phyloP scores from a whole-genome alignment of 1,284 basidiomycete genomes.

The Pseudozyma sp. region DNA sequence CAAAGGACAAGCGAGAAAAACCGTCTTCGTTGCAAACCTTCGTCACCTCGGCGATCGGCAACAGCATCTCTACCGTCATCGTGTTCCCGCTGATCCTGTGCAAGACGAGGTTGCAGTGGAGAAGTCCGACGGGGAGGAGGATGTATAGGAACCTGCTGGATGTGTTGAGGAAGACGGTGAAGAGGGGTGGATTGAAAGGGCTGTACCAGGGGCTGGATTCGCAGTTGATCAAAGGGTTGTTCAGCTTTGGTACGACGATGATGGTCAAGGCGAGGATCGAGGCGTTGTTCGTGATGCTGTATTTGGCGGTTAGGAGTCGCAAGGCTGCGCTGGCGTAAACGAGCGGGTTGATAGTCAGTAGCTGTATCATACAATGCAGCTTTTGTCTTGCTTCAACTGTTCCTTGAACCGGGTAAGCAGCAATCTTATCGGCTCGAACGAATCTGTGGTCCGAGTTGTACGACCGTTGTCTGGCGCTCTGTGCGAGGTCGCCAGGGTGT shows the following conservation, averaged over 20 bases:
- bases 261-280: constrained; percentile 61
- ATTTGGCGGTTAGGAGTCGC: constrained; percentile 31
- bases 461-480: not conserved
- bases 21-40: constrained; percentile 68
- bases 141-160: constrained; percentile 57
- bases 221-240: constrained; percentile 60
- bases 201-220: constrained; percentile 60
- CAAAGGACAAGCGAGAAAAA: constrained; percentile 43
- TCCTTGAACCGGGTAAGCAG: too few relatives aligned
- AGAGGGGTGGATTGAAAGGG: constrained; percentile 47
- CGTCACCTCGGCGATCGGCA: constrained; percentile 70
- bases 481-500: not conserved
- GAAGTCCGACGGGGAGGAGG: constrained; percentile 64
- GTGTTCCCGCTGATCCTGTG: constrained; percentile 70
- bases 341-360: not conserved
- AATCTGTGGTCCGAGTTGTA: not conserved
- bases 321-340: constrained; percentile 9
- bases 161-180: constrained; percentile 56
- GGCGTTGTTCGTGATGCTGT: constrained; percentile 51
- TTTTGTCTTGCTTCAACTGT: too few relatives aligned
- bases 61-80: constrained; percentile 68
- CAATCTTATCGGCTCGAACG: too few relatives aligned
- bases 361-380: too few relatives aligned
- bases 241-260: constrained; percentile 61
- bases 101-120: constrained; percentile 70